Conservation (phyloP, 2,329 filamentous ascomycete species). For the Beauveria sp. region DNA sequence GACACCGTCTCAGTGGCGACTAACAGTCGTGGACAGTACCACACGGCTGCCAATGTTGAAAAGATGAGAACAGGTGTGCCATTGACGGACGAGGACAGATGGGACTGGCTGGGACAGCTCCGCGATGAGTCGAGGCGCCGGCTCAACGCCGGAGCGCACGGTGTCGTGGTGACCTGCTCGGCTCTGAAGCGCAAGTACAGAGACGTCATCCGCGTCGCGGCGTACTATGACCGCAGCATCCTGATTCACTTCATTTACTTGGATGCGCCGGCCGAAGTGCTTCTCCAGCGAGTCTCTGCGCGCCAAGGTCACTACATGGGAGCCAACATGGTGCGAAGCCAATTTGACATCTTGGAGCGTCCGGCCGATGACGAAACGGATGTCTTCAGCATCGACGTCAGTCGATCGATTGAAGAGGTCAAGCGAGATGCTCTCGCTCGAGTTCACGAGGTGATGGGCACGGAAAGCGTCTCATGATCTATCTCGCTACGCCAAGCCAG, state of each 20-base stretch:
- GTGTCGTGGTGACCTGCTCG: conserved; percentile 94
- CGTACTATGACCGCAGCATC: conserved; percentile 66
- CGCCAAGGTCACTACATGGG: conserved; percentile 93
- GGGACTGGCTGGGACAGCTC: conserved; percentile 87
- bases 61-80: conserved; percentile 86
- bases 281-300: conserved; percentile 66
- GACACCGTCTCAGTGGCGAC: conserved; percentile 11
- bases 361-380: conserved; percentile 65
- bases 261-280: conserved; percentile 63
- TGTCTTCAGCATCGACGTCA: conserved; percentile 64
- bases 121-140: conserved; percentile 58
- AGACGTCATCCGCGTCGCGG: conserved; percentile 77
- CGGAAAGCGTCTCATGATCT: conserved; percentile 14
- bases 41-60: conserved; percentile 69
- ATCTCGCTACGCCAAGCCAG: not conserved
- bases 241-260: conserved; percentile 91
- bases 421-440: conserved; percentile 50
- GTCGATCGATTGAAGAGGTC: conserved; percentile 50
- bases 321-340: conserved; percentile 87
- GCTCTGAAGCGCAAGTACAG: conserved; percentile 96
- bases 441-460: conserved; percentile 44
- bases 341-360: conserved; percentile 81
- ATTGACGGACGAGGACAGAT: conserved; percentile 86
- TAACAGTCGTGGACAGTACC: conserved; percentile 47
- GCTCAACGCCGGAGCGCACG: conserved; percentile 49